Base-by-base conservation (phyloP, 2,329 filamentous ascomycete species). In the Dactylellina sp. region DNA sequence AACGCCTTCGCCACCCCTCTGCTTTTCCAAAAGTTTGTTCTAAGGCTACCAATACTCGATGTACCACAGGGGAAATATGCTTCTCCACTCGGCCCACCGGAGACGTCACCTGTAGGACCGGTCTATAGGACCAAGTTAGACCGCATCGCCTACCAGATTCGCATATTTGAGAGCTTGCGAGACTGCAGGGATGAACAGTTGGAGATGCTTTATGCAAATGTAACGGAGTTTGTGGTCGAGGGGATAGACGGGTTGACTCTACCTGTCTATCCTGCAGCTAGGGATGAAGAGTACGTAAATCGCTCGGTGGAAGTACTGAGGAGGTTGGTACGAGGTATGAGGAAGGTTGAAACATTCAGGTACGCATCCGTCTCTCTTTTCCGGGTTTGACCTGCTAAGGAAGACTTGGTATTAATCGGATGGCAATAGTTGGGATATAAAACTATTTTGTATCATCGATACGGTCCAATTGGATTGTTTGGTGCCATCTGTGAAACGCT, bases 351-450 rank as follows among this genome's bases (percentile, higher is more conserved):
- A 18, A n/a, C 4, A 42, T 14, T 42, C 3, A 12, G 16, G 39
- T 42, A 42, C 35, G 35, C 14, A 37, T 37, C 14, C 35, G 7
- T 37, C 14, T 37, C 14, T 14, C 7, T 7, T 37, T n/a, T n/a
- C n/a, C n/a, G n/a, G n/a, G n/a, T n/a, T n/a, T n/a, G n/a, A n/a
- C n/a, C n/a, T n/a, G n/a, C n/a, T n/a, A n/a, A n/a, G n/a, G n/a
- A n/a, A n/a, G n/a, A n/a, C n/a, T n/a, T n/a, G n/a, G n/a, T n/a
- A n/a, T n/a, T n/a, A n/a, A n/a, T n/a, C n/a, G n/a, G n/a, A 42
- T 42, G 39, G 39, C 39, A 18, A 42, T 42, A 42, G 39, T 42
- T 42, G 39, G 39, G 39, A 42, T 42, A 42, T 42, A 12, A 4
- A 42, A 42, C 3, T n/a, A 12, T 14, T 4, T 12, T 42, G 12